Conservation (phyloP, 345 rosid species). For the Arabidopsis thaliana region TAIR10.1 NC_003074.8:21246001-21246500, state of each 20-base stretch:
- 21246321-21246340: conserved; percentile 94
- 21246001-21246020: conserved; percentile 89
- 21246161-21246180: conserved; percentile 24
- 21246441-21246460: not conserved
- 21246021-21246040: conserved; percentile 98
- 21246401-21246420: not conserved
- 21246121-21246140: not conserved
- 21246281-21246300: conserved; percentile 83
- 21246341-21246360: conserved; percentile 85
- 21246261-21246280: conserved; percentile 84
- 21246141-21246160: not conserved
- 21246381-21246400: conserved; percentile 37
- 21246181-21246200: conserved; percentile 2
- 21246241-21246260: conserved; percentile 91
- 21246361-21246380: conserved; percentile 77
- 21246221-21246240: conserved; percentile 11
- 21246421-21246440: conserved; percentile 17
- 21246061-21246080: conserved; percentile 78
- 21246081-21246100: conserved; percentile 73
- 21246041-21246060: conserved; percentile 98
- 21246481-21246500: not conserved
- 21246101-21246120: conserved; percentile 32
- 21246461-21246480: conserved; percentile 8
- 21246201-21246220: conserved; percentile 11
- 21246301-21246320: conserved; percentile 86